phyloP scores from a whole-genome alignment of 2,329 filamentous ascomycete species.

The Aspergillus uvarum region DNA sequence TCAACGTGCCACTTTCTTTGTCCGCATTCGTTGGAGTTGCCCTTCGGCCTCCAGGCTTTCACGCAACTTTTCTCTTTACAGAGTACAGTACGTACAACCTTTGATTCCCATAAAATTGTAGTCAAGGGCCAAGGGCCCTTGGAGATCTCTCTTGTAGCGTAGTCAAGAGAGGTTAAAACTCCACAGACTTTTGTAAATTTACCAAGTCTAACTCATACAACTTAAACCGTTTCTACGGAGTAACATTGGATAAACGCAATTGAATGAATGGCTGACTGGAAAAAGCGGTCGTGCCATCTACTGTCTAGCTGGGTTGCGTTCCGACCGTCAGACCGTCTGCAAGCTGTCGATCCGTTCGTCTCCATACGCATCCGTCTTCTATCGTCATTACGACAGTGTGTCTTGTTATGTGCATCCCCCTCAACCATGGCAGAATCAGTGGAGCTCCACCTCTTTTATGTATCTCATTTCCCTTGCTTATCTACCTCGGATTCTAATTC shows the following conservation, averaged over 20 bases:
- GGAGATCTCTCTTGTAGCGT: too few relatives aligned
- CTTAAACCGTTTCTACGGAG: background rate
- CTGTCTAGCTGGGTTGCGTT: conserved; percentile 8
- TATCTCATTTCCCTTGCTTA: conserved; percentile 24
- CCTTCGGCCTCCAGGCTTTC: too few relatives aligned
- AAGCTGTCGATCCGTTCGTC: conserved; percentile 16
- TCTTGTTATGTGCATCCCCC: conserved; percentile 24
- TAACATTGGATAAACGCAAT: background rate
- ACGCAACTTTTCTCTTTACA: too few relatives aligned
- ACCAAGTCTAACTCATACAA: too few relatives aligned
- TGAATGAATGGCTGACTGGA: background rate
- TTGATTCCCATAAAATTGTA: too few relatives aligned
- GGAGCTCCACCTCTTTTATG: conserved; percentile 25
- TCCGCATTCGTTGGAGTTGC: too few relatives aligned
- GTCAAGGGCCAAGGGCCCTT: too few relatives aligned
- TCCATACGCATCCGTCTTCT: conserved; percentile 29
- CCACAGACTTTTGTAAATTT: too few relatives aligned
- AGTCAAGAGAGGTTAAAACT: too few relatives aligned
- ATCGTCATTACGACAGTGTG: conserved; percentile 4
- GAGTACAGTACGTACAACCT: too few relatives aligned
- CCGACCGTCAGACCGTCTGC: conserved; percentile 5
- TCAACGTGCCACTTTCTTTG: background rate
- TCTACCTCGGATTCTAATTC: conserved; percentile 9
- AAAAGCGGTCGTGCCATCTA: conserved; percentile 16
- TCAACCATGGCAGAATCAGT: conserved; percentile 16